Evolutionary conservation across 2,329 filamentous ascomycete genomes (phyloP).

Genomic region (Knufia fluminis): DNA sequence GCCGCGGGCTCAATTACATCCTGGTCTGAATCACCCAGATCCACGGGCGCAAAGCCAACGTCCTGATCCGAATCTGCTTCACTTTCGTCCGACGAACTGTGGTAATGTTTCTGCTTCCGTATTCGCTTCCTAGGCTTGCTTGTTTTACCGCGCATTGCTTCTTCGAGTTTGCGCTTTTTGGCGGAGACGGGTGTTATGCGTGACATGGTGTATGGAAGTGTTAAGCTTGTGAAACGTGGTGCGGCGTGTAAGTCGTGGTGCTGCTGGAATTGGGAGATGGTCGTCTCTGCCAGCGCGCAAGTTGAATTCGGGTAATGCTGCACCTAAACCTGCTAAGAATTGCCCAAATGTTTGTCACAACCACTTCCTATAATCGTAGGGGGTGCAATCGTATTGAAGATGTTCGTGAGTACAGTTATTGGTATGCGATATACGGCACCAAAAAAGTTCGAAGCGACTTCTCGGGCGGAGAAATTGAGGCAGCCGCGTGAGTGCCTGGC

Average conservation of each 20-base stretch:
- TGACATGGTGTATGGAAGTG: slow-evolving; percentile 1
- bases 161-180: slow-evolving; percentile 52
- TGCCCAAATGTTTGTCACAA: background rate
- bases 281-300: no score
- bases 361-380: background rate
- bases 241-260: no score
- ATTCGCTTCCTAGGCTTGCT: slow-evolving; percentile 48
- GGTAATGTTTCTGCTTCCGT: slow-evolving; percentile 54
- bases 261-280: no score
- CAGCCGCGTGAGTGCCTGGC: background rate
- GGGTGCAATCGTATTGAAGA: background rate
- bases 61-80: slow-evolving; percentile 25
- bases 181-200: slow-evolving; percentile 33
- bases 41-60: slow-evolving; percentile 41
- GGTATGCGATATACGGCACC: no score
- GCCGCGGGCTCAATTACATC: slow-evolving; percentile 14
- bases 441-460: background rate
- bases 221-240: background rate
- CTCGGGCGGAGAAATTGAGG: background rate
- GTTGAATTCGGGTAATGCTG: no score
- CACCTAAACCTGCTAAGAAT: no score
- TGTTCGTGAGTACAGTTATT: no score
- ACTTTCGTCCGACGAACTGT: slow-evolving; percentile 54
- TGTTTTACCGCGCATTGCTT: slow-evolving; percentile 47
- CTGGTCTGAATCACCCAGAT: slow-evolving; percentile 40